Conservation (phyloP, 2,329 filamentous ascomycete species). For the Ophiosphaerella narmari region DNA sequence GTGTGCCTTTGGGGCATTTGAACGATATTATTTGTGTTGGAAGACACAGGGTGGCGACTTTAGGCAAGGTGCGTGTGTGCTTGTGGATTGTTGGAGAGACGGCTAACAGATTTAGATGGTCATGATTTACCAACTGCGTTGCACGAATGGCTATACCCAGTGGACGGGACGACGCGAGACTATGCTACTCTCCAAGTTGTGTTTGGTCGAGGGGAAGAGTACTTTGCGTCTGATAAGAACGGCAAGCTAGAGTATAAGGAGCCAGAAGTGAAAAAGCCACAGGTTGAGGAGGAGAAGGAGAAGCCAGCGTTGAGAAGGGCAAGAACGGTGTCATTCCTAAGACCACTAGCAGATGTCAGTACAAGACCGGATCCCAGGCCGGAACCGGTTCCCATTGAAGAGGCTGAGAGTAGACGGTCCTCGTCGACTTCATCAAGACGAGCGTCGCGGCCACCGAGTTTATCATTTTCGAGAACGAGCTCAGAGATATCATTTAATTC, state of each 20-base stretch:
- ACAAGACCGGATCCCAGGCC: constrained; percentile 19
- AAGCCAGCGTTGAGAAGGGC: constrained; percentile 29
- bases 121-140: constrained; percentile 41
- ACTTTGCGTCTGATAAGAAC: constrained; percentile 46
- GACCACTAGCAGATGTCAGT: constrained; percentile 30
- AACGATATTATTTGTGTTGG: constrained; percentile 49
- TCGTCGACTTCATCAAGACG: constrained; percentile 22
- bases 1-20: constrained; percentile 48
- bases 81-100: not conserved
- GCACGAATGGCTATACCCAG: constrained; percentile 42
- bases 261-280: constrained; percentile 28
- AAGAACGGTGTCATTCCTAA: constrained; percentile 36
- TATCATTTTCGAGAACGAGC: constrained; percentile 27
- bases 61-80: constrained; percentile 37
- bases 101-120: constrained; percentile 28
- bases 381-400: constrained; percentile 11
- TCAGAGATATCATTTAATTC: constrained; percentile 25
- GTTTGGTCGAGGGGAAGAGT: constrained; percentile 46
- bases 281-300: constrained; percentile 25
- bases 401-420: constrained; percentile 17
- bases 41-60: constrained; percentile 42
- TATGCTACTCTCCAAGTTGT: constrained; percentile 45
- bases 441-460: constrained; percentile 25
- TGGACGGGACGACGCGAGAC: constrained; percentile 35
- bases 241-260: constrained; percentile 46